phyloP scores from a whole-genome alignment of 1,284 basidiomycete species.

The Coniferiporia sulphurascens region DNA sequence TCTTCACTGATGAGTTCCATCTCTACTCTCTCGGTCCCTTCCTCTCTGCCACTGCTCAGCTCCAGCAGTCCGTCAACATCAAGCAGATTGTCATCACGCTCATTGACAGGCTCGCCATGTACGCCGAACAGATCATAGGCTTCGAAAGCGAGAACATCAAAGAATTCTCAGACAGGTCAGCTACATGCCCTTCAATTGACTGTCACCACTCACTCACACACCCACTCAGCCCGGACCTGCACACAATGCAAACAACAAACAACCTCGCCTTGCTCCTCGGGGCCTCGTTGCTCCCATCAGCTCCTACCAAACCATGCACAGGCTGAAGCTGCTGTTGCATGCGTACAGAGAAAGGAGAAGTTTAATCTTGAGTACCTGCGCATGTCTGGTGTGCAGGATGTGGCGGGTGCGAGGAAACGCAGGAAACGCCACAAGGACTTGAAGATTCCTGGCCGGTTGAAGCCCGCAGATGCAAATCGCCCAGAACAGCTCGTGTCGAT shows the following conservation, averaged over 20 bases:
- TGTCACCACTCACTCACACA: no score
- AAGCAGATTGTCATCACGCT: slow-evolving; percentile 94
- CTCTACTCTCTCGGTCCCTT: slow-evolving; percentile 91
- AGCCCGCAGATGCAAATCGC: slow-evolving; percentile 51
- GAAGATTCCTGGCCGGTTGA: slow-evolving; percentile 61
- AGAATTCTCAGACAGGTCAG: no score
- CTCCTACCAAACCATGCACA: no score
- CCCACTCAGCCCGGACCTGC: no score
- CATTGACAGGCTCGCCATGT: slow-evolving; percentile 91
- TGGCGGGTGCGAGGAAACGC: slow-evolving; percentile 41
- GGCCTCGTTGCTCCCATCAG: no score
- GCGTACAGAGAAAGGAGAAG: slow-evolving; percentile 38
- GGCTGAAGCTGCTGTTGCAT: slow-evolving; percentile 25
- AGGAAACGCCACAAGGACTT: slow-evolving; percentile 65
- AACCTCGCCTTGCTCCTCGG: no score
- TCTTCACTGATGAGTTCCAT: slow-evolving; percentile 95
- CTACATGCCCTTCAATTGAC: no score
- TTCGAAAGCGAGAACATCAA: slow-evolving; percentile 85
- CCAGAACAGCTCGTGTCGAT: slow-evolving; percentile 88
- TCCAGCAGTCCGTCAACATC: slow-evolving; percentile 87
- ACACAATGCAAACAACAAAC: no score
- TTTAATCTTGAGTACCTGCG: slow-evolving; percentile 71
- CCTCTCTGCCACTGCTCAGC: slow-evolving; percentile 87
- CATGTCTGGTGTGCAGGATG: slow-evolving; percentile 31
- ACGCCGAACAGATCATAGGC: slow-evolving; percentile 88